Evolutionary conservation across 345 rosid species (phyloP).

Genomic region (Gossypium longicalyx): DNA sequence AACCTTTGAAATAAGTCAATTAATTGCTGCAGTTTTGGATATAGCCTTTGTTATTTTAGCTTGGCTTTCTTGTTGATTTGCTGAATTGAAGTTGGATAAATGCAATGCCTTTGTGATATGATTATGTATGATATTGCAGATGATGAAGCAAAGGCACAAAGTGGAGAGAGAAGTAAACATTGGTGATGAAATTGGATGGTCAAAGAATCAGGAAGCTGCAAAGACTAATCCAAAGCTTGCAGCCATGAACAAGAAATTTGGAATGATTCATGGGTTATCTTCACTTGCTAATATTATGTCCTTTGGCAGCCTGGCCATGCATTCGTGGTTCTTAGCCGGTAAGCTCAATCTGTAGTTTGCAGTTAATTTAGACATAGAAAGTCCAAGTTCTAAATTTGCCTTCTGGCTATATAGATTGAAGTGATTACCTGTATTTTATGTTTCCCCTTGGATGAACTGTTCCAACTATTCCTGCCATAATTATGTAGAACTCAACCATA

Average conservation of each 20-base stretch:
- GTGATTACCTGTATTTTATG: background rate
- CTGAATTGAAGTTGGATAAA: background rate
- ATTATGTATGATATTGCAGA: constrained; percentile 34
- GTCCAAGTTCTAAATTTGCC: background rate
- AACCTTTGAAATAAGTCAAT: too few species aligned
- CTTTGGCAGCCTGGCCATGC: constrained; percentile 93
- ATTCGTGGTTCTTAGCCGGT: constrained; percentile 95
- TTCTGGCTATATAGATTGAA: background rate
- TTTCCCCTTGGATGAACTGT: background rate
- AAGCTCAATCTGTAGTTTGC: constrained; percentile 64
- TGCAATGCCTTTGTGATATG: background rate
- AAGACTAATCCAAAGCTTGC: constrained; percentile 83
- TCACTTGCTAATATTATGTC: constrained; percentile 84
- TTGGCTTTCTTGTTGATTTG: too few species aligned
- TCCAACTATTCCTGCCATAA: background rate
- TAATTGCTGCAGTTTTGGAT: too few species aligned
- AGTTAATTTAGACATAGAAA: background rate
- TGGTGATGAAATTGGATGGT: constrained; percentile 81
- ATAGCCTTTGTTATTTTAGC: too few species aligned
- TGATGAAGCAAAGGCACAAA: constrained; percentile 98
- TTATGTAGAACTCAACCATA: background rate
- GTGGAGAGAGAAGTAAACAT: constrained; percentile 76
- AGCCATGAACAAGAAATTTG: constrained; percentile 97
- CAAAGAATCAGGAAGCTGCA: constrained; percentile 80
- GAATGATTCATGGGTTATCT: constrained; percentile 96